These are phyloP conservation scores for Mortierella sp. DNA, from an alignment of 371 early-diverging fungal genomes.

Conservation along the genomic window DNA sequence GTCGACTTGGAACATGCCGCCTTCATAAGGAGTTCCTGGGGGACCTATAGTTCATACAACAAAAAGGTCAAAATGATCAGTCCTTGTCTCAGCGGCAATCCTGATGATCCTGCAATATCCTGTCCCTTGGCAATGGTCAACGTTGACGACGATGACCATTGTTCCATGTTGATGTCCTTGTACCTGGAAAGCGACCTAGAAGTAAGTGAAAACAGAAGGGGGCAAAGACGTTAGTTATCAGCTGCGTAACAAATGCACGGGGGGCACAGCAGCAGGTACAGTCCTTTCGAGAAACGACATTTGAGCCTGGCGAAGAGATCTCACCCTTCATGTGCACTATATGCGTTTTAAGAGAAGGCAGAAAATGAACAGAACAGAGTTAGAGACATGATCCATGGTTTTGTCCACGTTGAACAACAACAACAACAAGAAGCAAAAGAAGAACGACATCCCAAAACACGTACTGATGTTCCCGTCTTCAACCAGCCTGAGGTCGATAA, in stretches of 20 bases:
- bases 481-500: conserved; percentile 34
- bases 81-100: neutral
- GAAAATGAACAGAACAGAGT: neutral
- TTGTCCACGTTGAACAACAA: no score
- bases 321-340: conserved; percentile 48
- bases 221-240: neutral
- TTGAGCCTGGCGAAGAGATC: neutral
- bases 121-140: neutral
- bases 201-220: neutral
- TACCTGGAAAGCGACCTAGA: conserved; percentile 52
- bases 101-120: neutral
- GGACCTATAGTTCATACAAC: conserved; percentile 32
- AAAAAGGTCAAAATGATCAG: no score
- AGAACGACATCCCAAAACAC: neutral
- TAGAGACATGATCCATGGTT: neutral
- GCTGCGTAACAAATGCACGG: neutral
- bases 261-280: neutral
- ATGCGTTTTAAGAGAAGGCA: neutral
- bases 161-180: neutral
- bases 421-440: no score
- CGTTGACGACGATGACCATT: neutral
- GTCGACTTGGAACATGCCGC: conserved; percentile 61
- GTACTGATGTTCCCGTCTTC: conserved; percentile 55
- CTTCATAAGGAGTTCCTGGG: conserved; percentile 57
- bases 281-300: neutral